These are phyloP conservation scores for Globisporangium barbulae DNA, from an alignment of 352 stramenopile species.

Conservation along the genomic window DNA sequence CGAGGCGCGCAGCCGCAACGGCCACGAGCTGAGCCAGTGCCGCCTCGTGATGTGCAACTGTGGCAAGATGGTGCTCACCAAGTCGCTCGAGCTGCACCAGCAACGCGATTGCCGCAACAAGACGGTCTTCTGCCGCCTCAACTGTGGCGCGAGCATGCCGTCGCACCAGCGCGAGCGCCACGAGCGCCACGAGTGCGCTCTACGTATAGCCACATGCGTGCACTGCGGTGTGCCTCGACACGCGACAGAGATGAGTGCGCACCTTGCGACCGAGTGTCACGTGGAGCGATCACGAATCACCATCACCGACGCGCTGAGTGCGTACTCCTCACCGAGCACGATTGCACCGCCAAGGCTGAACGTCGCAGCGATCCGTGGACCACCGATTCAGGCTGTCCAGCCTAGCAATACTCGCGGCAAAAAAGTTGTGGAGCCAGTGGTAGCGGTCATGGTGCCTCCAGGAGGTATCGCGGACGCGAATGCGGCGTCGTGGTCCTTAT, in stretches of 20 bases:
- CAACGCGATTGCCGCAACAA: slow-evolving; percentile 46
- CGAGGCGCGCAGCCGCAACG: slow-evolving; percentile 45
- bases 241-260: slow-evolving; percentile 36
- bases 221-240: slow-evolving; percentile 38
- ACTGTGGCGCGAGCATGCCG: slow-evolving; percentile 31
- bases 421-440: slow-evolving; percentile 6
- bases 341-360: slow-evolving; percentile 17
- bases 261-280: slow-evolving; percentile 39
- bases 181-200: slow-evolving; percentile 47
- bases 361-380: slow-evolving; percentile 23
- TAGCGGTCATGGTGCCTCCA: slow-evolving; percentile 9
- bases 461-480: slow-evolving; percentile 12
- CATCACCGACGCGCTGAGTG: slow-evolving; percentile 22
- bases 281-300: slow-evolving; percentile 27
- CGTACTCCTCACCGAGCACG: slow-evolving; percentile 15
- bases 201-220: slow-evolving; percentile 33
- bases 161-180: slow-evolving; percentile 41
- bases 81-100: slow-evolving; percentile 50
- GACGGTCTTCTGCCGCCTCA: slow-evolving; percentile 36
- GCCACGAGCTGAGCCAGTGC: slow-evolving; percentile 68
- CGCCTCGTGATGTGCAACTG: slow-evolving; percentile 60
- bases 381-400: slow-evolving; percentile 12
- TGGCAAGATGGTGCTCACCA: slow-evolving; percentile 61
- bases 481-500: background rate
- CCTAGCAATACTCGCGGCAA: background rate